Conservation (phyloP, 768 basidiomycete species). For the Rhodotorula graminis region DNA sequence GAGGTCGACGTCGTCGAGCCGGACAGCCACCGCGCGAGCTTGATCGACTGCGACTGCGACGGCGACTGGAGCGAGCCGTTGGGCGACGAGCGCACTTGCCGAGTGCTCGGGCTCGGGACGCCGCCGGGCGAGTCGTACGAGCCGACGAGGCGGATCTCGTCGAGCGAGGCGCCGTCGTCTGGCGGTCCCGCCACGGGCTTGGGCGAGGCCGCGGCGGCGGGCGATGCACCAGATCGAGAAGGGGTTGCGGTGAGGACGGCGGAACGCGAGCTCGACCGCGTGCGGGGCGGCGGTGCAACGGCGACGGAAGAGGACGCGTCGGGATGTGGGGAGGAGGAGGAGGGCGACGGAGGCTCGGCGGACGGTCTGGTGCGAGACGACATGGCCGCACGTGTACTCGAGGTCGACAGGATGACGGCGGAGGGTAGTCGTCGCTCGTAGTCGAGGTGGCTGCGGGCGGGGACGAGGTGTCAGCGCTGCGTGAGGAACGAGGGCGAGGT, state of each 20-base stretch:
- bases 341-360: neutral
- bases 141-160: slow-evolving; percentile 1
- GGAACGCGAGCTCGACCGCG: neutral
- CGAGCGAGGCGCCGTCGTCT: neutral
- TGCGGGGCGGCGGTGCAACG: neutral
- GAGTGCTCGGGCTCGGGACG: neutral
- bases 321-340: neutral
- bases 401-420: too few species aligned
- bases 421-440: too few species aligned
- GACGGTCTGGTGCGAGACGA: too few species aligned
- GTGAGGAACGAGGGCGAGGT: too few species aligned
- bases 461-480: too few species aligned
- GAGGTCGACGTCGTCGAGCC: neutral
- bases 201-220: too few species aligned
- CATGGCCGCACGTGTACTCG: too few species aligned
- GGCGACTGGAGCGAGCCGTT: neutral
- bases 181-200: neutral
- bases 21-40: neutral
- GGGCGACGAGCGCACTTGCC: neutral
- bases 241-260: neutral
- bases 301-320: neutral
- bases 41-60: neutral
- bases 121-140: neutral
- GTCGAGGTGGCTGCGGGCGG: too few species aligned
- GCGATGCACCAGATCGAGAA: too few species aligned